phyloP scores from a whole-genome alignment of 2,329 filamentous ascomycete genomes.

The Diaporthe caulivora region DNA sequence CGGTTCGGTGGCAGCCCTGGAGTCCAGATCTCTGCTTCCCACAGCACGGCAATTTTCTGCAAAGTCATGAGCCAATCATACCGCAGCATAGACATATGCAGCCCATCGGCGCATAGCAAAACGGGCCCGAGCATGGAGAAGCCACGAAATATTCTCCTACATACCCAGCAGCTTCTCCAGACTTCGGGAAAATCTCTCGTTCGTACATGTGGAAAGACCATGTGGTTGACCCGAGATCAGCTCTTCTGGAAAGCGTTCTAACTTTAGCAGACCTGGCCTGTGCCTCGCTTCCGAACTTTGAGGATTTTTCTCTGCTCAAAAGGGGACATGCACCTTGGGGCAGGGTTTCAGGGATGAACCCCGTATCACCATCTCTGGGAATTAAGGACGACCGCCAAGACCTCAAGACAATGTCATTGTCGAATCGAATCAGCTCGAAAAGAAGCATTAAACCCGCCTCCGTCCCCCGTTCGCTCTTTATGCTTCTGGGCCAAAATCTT shows the following conservation, averaged over 20 bases:
- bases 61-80: not conserved
- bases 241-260: not conserved
- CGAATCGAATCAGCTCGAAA: conserved; percentile 9
- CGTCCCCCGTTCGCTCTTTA: not conserved
- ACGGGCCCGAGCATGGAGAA: not conserved
- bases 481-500: not conserved
- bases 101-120: conserved; percentile 1
- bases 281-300: not conserved
- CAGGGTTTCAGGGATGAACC: conserved; percentile 24
- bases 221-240: not conserved
- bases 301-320: not conserved
- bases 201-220: not conserved
- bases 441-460: not conserved
- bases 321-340: not conserved
- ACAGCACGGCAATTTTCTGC: not conserved
- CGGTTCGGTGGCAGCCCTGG: not conserved
- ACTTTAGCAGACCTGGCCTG: conserved; percentile 7
- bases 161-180: conserved; percentile 1
- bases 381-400: conserved; percentile 26
- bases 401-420: not conserved
- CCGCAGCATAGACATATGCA: not conserved
- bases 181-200: not conserved
- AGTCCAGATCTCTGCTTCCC: not conserved
- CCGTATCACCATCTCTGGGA: conserved; percentile 4
- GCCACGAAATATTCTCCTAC: not conserved